phyloP scores from a whole-genome alignment of 495 filamentous ascomycete genomes.

The Hypoxylon rickii region DNA sequence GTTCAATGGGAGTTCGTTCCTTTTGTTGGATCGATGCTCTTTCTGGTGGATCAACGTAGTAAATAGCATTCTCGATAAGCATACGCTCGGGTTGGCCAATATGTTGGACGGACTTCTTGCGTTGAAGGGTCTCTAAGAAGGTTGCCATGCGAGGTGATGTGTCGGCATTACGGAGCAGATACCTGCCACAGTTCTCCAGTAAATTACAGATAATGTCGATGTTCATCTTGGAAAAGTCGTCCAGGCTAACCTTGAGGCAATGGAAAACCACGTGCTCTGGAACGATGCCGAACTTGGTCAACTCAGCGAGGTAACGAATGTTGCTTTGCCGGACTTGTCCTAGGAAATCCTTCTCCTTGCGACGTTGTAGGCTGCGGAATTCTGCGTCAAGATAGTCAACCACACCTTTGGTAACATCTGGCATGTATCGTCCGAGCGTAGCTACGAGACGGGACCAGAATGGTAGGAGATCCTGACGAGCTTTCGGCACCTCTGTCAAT shows the following conservation, averaged over 20 bases:
- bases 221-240: slow-evolving; percentile 98
- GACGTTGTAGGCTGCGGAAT: slow-evolving; percentile 95
- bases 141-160: slow-evolving; percentile 89
- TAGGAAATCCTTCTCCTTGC: slow-evolving; percentile 96
- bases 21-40: slow-evolving; percentile 95
- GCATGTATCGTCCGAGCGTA: slow-evolving; percentile 90
- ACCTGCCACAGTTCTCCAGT: slow-evolving; percentile 96
- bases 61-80: slow-evolving; percentile 97
- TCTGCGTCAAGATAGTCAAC: slow-evolving; percentile 95
- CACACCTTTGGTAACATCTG: slow-evolving; percentile 88
- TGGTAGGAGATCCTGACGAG: slow-evolving; percentile 88
- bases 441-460: slow-evolving; percentile 90
- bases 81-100: slow-evolving; percentile 95
- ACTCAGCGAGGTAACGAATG: slow-evolving; percentile 92
- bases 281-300: slow-evolving; percentile 98
- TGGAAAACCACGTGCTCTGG: slow-evolving; percentile 99
- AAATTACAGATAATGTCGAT: slow-evolving; percentile 97
- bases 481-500: slow-evolving; percentile 91
- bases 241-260: slow-evolving; percentile 93
- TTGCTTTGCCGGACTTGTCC: slow-evolving; percentile 93
- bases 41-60: slow-evolving; percentile 95
- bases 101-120: slow-evolving; percentile 95
- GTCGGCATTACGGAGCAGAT: slow-evolving; percentile 90
- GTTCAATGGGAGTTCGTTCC: slow-evolving; percentile 88
- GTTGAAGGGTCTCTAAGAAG: slow-evolving; percentile 91